phyloP scores from a whole-genome alignment of 2,329 filamentous ascomycete genomes.

The Aaosphaeria arxii region DNA sequence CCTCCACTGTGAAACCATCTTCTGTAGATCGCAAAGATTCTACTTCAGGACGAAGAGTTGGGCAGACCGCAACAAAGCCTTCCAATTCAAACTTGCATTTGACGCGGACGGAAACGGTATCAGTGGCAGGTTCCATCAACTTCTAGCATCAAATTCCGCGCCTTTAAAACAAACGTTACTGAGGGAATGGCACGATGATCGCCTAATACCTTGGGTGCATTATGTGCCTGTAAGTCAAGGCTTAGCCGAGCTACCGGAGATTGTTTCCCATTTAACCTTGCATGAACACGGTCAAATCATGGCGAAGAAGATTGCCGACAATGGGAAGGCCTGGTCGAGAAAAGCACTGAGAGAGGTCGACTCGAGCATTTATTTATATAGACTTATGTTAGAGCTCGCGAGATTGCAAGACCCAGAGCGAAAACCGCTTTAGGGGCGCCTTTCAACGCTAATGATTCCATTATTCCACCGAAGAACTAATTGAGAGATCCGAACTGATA shows the following conservation, averaged over 20 bases:
- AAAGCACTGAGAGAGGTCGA: constrained; percentile 10
- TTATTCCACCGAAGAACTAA: too few species aligned
- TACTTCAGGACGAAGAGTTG: constrained; percentile 9
- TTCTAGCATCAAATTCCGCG: constrained; percentile 8
- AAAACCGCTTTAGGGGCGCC: neutral
- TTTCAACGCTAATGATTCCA: too few species aligned
- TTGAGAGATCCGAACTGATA: too few species aligned
- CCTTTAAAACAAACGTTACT: constrained; percentile 35
- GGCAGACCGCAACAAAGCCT: constrained; percentile 1
- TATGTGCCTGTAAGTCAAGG: constrained; percentile 26
- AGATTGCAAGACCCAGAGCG: neutral
- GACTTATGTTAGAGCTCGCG: neutral
- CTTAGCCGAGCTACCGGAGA: constrained; percentile 18
- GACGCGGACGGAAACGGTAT: constrained; percentile 18
- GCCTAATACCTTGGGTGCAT: constrained; percentile 35
- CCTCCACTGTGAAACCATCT: constrained; percentile 40
- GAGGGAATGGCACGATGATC: constrained; percentile 36
- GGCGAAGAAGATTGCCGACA: constrained; percentile 16
- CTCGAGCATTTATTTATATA: neutral
- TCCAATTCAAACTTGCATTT: constrained; percentile 10
- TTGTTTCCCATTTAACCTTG: constrained; percentile 9
- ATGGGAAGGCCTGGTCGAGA: constrained; percentile 15
- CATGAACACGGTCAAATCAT: constrained; percentile 8
- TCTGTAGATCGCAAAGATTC: constrained; percentile 8
- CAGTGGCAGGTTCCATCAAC: constrained; percentile 14